Conservation (phyloP, 306 rosid genomes). For the Vigna mungo region DNA sequence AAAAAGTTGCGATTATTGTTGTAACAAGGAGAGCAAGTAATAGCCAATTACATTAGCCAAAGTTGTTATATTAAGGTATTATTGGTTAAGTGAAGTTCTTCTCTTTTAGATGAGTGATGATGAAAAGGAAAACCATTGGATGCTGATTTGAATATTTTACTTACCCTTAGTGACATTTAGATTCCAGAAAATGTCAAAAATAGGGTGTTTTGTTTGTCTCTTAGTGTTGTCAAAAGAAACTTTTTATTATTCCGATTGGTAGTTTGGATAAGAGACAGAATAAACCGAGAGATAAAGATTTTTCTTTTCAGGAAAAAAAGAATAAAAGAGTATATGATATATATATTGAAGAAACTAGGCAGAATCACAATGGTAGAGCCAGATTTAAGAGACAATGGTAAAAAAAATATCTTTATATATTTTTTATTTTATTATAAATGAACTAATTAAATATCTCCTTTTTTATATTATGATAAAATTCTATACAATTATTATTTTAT, state of each 20-base stretch:
- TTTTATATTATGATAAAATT: neutral
- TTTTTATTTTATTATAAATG: no score
- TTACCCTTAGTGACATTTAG: constrained; percentile 29
- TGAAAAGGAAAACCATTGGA: neutral
- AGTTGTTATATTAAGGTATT: neutral
- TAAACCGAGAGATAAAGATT: neutral
- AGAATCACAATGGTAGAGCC: no score
- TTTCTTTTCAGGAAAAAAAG: neutral
- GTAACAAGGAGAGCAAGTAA: neutral
- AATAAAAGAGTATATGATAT: neutral
- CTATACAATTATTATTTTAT: neutral
- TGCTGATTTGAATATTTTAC: constrained; percentile 1
- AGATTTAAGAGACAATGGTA: no score
- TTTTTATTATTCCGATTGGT: constrained; percentile 29
- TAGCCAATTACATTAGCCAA: constrained; percentile 12
- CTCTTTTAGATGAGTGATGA: neutral
- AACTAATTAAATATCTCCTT: no score
- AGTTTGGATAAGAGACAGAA: constrained; percentile 7
- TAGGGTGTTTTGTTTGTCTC: constrained; percentile 28
- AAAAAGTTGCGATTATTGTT: constrained; percentile 34
- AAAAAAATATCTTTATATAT: no score
- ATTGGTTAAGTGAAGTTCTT: constrained; percentile 20
- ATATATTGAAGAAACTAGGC: neutral
- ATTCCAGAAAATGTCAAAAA: constrained; percentile 36
- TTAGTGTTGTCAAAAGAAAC: neutral